Base-by-base conservation (phyloP, 129 eudicot genomes). In the Flaveria brownii region DNA sequence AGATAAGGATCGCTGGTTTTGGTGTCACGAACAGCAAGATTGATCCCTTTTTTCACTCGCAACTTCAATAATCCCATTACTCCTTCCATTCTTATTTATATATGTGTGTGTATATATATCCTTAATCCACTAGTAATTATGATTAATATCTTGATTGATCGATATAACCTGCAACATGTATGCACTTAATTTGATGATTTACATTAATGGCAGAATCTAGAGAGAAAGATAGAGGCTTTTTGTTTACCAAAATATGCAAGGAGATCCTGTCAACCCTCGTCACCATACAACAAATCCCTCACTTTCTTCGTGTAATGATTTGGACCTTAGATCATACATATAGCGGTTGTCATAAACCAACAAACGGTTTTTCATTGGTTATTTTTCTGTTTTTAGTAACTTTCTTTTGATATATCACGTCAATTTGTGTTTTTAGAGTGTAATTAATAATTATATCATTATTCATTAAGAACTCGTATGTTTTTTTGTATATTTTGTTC, bases 1-100 rank as follows among this genome's bases (percentile, higher is more conserved):
- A 85, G 81, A 69, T 89, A 89, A 22, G 94, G 94, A 75, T 89
- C 94, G 70, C 94, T 89, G 80, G 79, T 80, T 50, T 61, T 50
- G 41, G 87, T 45, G 78, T 89, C 94, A 15, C 87, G 85, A 36
- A 86, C 86, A 9, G 87, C 91, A 26, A 89, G 91, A 63, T 89
- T 86, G 75, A 86, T 84, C 22, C 94, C 94, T 71, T 68, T 67
- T 26, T 77, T 81, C 20, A 89, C 81, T 5, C 84, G 77, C 39
- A 89, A 39, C 61, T 76, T 86, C 18, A 89, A 74, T 64, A 84
- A 76, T 16, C 94, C 94, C 25, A 82, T 41, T 15, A 74, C 70
- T 28, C 55, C 76, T 46, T 84, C 87, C 93, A 86, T 87, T 83
- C 86, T 82, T 9, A 45, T 23, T 4, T 5, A 30, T 36, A 36